phyloP scores from a whole-genome alignment of 495 filamentous ascomycete genomes.

The Pyrenula aspistea region DNA sequence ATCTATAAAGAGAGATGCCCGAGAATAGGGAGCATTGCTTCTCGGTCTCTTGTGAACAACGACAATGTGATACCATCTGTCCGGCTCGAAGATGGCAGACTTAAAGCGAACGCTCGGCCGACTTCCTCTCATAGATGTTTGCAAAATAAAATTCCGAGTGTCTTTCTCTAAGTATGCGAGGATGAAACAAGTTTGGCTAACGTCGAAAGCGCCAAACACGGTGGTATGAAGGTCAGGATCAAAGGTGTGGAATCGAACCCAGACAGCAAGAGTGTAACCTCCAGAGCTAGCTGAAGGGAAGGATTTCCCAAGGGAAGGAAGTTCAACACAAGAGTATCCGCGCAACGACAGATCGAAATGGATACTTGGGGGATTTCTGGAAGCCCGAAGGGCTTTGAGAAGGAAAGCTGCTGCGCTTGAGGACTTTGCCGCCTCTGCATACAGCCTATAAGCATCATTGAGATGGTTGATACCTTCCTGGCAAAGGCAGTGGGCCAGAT shows the following conservation, averaged over 20 bases:
- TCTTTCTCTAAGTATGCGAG: constrained; percentile 90
- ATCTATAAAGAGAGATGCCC: constrained; percentile 81
- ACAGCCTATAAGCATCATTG: constrained; percentile 67
- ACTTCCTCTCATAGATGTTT: constrained; percentile 81
- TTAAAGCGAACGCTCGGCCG: constrained; percentile 90
- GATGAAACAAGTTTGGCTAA: constrained; percentile 85
- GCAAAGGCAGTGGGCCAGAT: constrained; percentile 25
- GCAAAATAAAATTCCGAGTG: constrained; percentile 88
- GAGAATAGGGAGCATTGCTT: constrained; percentile 55
- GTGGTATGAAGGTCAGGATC: constrained; percentile 82
- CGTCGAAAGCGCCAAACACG: constrained; percentile 89
- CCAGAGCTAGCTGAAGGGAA: constrained; percentile 68
- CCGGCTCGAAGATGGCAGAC: constrained; percentile 57
- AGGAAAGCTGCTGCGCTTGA: constrained; percentile 58
- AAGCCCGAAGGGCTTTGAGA: constrained; percentile 55
- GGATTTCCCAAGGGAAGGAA: constrained; percentile 64
- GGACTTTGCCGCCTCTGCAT: constrained; percentile 51
- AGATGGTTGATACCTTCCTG: constrained; percentile 56
- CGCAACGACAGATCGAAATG: constrained; percentile 87
- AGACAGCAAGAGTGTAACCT: constrained; percentile 81
- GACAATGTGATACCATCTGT: constrained; percentile 84
- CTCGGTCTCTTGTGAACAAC: constrained; percentile 70
- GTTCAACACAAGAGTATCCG: constrained; percentile 80
- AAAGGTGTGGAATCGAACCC: constrained; percentile 80
- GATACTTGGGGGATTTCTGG: constrained; percentile 68